These are phyloP conservation scores for Trichophyton verrucosum DNA, from an alignment of 2,329 filamentous ascomycete genomes.

Conservation along the genomic window DNA sequence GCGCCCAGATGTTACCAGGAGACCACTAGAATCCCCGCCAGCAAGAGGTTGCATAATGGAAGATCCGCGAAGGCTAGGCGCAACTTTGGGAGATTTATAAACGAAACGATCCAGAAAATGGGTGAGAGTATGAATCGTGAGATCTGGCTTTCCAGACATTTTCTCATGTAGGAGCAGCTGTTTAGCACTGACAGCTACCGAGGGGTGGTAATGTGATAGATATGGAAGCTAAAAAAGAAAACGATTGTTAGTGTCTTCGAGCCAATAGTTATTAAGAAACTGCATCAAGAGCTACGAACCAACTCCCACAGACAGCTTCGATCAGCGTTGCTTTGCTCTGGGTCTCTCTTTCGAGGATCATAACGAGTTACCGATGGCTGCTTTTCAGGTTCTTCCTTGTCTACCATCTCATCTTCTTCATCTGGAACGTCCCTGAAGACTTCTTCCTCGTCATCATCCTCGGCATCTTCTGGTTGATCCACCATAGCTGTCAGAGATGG, in stretches of 20 bases:
- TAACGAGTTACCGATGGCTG: slow-evolving; percentile 40
- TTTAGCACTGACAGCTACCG: slow-evolving; percentile 70
- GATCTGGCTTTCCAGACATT: slow-evolving; percentile 76
- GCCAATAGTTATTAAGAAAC: slow-evolving; percentile 15
- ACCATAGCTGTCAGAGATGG: slow-evolving; percentile 67
- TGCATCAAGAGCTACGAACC: slow-evolving; percentile 35
- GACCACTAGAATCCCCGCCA: slow-evolving; percentile 46
- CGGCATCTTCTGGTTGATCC: slow-evolving; percentile 65
- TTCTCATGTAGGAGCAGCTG: slow-evolving; percentile 56
- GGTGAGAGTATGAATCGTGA: slow-evolving; percentile 79
- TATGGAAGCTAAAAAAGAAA: slow-evolving; percentile 43
- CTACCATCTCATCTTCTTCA: slow-evolving; percentile 31
- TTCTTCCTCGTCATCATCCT: slow-evolving; percentile 56
- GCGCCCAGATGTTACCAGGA: slow-evolving; percentile 49
- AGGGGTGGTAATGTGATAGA: slow-evolving; percentile 78
- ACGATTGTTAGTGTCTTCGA: background rate
- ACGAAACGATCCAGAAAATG: slow-evolving; percentile 97
- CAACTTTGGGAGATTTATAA: slow-evolving; percentile 78
- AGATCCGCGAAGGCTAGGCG: slow-evolving; percentile 54
- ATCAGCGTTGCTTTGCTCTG: slow-evolving; percentile 86
- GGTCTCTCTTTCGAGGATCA: slow-evolving; percentile 81
- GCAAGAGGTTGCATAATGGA: slow-evolving; percentile 95
- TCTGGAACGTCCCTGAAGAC: slow-evolving; percentile 55
- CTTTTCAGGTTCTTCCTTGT: slow-evolving; percentile 22
- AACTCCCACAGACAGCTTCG: slow-evolving; percentile 88